Percentiles rank a stretch among this genome's conserved stretches.
Conservation (phyloP, 2,329 filamentous ascomycete genomes). For the Aureobasidium melanogenum region DNA sequence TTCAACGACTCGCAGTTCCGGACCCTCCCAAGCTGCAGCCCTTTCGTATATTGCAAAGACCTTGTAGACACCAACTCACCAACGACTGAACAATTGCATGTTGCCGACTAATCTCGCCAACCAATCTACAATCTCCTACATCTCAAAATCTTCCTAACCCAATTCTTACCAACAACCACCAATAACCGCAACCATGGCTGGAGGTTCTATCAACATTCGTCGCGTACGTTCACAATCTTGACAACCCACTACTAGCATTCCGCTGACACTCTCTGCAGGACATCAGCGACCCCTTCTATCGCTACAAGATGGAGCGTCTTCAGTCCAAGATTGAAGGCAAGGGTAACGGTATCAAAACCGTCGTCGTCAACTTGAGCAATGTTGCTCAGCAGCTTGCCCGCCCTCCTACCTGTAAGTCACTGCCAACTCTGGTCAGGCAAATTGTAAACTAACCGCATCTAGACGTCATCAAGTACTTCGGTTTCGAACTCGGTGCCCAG, state of each 20-base stretch:
- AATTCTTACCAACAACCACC: constrained; percentile 15
- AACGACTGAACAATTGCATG: constrained; percentile 60
- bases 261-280: constrained; percentile 41
- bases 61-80: constrained; percentile 79
- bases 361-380: constrained; percentile 92
- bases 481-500: constrained; percentile 96
- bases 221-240: constrained; percentile 39
- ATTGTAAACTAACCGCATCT: constrained; percentile 3
- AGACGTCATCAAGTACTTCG: constrained; percentile 98
- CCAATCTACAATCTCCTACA: constrained; percentile 14
- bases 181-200: constrained; percentile 70
- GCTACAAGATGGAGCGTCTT: constrained; percentile 99
- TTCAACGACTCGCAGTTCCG: constrained; percentile 88
- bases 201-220: constrained; percentile 76
- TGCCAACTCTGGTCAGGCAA: not conserved
- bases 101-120: constrained; percentile 48
- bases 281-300: constrained; percentile 98
- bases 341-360: constrained; percentile 98
- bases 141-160: constrained; percentile 15
- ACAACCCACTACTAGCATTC: not conserved
- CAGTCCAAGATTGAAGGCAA: constrained; percentile 99
- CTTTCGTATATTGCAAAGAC: constrained; percentile 94
- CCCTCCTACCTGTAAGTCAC: constrained; percentile 59
- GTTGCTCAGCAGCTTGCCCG: constrained; percentile 88
- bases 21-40: constrained; percentile 91